Conservation (phyloP, 2,329 filamentous ascomycete species). For the Scedosporium apiospermum region DNA sequence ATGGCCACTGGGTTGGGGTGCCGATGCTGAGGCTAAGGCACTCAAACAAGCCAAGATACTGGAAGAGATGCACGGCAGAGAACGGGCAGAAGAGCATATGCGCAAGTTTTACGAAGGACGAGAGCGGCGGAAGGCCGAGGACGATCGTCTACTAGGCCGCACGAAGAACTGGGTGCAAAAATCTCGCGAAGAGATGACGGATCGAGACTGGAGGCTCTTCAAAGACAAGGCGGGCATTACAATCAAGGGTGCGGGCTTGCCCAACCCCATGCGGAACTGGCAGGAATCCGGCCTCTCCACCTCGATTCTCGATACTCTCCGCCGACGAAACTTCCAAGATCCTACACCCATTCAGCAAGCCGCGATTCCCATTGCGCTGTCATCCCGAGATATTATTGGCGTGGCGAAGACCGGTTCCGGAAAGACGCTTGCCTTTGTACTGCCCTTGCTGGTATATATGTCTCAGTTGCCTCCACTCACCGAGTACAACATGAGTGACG, state of each 20-base stretch:
- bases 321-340: slow-evolving; percentile 80
- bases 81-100: slow-evolving; percentile 69
- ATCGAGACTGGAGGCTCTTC: slow-evolving; percentile 98
- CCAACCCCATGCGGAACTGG: slow-evolving; percentile 96
- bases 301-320: slow-evolving; percentile 70
- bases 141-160: slow-evolving; percentile 56
- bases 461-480: slow-evolving; percentile 77
- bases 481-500: slow-evolving; percentile 82
- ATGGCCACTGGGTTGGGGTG: slow-evolving; percentile 30
- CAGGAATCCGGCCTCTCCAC: slow-evolving; percentile 71
- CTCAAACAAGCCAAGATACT: slow-evolving; percentile 57
- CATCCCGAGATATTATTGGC: slow-evolving; percentile 92
- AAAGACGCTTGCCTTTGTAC: slow-evolving; percentile 91
- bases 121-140: slow-evolving; percentile 58
- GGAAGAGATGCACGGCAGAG: slow-evolving; percentile 64
- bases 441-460: slow-evolving; percentile 91
- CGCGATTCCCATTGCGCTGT: slow-evolving; percentile 88
- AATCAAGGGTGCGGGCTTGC: slow-evolving; percentile 84
- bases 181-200: slow-evolving; percentile 83
- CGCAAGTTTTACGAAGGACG: slow-evolving; percentile 66
- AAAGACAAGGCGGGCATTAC: slow-evolving; percentile 98
- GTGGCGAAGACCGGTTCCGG: slow-evolving; percentile 96
- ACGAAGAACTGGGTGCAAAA: slow-evolving; percentile 97
- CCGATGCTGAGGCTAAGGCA: slow-evolving; percentile 44
- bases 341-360: slow-evolving; percentile 88